Conservation (phyloP, 169 alveolate species). For the Eimeria acervulina region DNA sequence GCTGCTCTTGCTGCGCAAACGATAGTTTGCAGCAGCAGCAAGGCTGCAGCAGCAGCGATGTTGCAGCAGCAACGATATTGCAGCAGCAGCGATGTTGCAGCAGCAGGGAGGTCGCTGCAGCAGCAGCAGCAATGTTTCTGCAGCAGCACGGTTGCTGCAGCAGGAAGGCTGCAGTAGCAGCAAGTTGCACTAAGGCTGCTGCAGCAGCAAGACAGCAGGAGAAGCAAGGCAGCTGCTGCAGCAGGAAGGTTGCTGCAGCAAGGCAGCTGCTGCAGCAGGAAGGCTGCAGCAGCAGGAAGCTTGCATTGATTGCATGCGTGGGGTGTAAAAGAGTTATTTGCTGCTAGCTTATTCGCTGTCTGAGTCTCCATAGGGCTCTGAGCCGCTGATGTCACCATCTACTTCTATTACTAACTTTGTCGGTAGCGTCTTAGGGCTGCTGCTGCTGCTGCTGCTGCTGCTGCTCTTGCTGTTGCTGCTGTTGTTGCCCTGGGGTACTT, state of each 20-base stretch:
- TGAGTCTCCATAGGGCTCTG: too few relatives aligned
- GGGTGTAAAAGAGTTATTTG: neutral
- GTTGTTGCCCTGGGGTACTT: too few relatives aligned
- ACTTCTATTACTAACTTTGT: neutral
- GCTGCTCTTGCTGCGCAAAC: neutral
- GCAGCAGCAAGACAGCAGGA: too few relatives aligned
- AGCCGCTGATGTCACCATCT: neutral
- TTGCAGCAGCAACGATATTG: neutral
- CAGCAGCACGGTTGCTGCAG: too few relatives aligned
- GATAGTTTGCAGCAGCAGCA: neutral
- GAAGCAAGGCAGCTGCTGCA: too few relatives aligned
- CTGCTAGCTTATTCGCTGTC: neutral
- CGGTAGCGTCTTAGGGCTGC: neutral
- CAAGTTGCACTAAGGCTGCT: neutral
- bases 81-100: neutral
- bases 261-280: neutral
- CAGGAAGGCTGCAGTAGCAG: slow-evolving; percentile 15
- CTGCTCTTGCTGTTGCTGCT: slow-evolving; percentile 13
- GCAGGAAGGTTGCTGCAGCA: neutral
- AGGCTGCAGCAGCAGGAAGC: neutral
- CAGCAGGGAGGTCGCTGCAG: neutral
- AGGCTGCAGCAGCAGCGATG: too few relatives aligned
- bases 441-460: too few relatives aligned
- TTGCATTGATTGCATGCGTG: neutral
- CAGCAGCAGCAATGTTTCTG: too few relatives aligned